Evolutionary conservation across 2,329 filamentous ascomycete species (phyloP).

Genomic region (Neonectria magnoliae): DNA sequence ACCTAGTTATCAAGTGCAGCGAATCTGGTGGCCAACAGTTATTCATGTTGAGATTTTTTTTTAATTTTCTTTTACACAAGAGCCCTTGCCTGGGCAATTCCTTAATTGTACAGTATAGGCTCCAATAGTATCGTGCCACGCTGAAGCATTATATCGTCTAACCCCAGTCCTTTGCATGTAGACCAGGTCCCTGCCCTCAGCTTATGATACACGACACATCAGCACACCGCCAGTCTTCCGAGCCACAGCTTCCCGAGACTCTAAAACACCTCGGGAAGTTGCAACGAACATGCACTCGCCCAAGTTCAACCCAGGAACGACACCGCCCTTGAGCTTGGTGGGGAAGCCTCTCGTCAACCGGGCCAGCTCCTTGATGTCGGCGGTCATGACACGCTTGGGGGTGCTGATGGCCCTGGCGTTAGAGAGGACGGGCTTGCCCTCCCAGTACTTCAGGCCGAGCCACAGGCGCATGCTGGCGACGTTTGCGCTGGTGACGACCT

Average conservation of each 20-base stretch:
- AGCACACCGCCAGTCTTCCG: constrained; percentile 83
- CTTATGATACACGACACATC: constrained; percentile 73
- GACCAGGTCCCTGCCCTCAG: not conserved
- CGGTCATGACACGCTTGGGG: constrained; percentile 76
- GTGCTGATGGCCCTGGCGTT: constrained; percentile 75
- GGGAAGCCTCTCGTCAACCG: constrained; percentile 75
- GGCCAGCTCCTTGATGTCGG: constrained; percentile 70
- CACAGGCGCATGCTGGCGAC: constrained; percentile 80
- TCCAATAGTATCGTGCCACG: constrained; percentile 35
- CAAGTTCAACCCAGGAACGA: constrained; percentile 77
- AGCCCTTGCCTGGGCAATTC: constrained; percentile 30
- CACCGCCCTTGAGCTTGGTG: constrained; percentile 66
- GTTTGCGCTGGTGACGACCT: constrained; percentile 74
- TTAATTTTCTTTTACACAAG: constrained; percentile 39
- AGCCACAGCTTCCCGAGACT: constrained; percentile 83
- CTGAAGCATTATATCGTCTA: constrained; percentile 25
- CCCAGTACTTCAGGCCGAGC: constrained; percentile 91
- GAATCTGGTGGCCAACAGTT: constrained; percentile 24
- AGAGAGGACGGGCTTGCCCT: constrained; percentile 80
- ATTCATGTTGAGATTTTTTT: constrained; percentile 31
- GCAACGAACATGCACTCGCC: constrained; percentile 86
- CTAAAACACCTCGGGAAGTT: constrained; percentile 81
- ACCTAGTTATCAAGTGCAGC: constrained; percentile 8
- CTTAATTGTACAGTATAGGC: constrained; percentile 44
- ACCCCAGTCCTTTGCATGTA: not conserved